phyloP scores from a whole-genome alignment of 2,329 filamentous ascomycete species.

The Venturia effusa region DNA sequence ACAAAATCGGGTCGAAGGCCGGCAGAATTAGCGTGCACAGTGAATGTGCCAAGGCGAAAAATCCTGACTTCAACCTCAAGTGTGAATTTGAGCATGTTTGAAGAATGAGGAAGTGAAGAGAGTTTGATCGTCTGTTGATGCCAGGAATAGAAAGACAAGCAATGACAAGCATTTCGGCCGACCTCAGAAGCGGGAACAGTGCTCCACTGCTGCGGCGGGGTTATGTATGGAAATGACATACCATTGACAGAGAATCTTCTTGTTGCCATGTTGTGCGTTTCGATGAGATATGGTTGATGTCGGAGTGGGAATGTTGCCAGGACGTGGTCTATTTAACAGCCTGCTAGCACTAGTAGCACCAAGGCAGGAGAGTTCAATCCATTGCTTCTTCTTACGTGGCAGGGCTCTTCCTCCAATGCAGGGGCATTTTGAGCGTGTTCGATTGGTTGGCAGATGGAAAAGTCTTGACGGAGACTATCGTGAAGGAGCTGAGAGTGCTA shows the following conservation, averaged over 20 bases:
- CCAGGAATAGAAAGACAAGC: not conserved
- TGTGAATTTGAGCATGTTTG: not conserved
- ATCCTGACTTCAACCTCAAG: not conserved
- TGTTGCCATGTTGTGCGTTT: not conserved
- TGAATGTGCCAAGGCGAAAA: not conserved
- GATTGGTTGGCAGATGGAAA: not conserved
- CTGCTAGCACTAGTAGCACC: not conserved
- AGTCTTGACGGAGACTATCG: not conserved
- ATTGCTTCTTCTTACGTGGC: not conserved
- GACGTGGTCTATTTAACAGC: not conserved
- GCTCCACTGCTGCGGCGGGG: not conserved
- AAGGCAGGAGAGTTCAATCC: not conserved
- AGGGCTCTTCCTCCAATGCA: not conserved
- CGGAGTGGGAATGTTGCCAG: not conserved
- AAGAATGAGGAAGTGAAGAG: not conserved
- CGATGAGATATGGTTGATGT: not conserved
- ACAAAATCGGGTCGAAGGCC: not conserved
- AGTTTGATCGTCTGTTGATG: not conserved
- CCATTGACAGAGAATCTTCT: constrained; percentile 6
- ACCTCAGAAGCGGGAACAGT: not conserved
- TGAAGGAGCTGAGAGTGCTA: not conserved
- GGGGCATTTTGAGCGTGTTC: not conserved
- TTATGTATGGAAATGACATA: not conserved
- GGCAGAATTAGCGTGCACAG: not conserved
- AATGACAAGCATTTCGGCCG: not conserved